Base-by-base conservation (phyloP, 306 rosid genomes). In the Lathyrus aphaca region DNA sequence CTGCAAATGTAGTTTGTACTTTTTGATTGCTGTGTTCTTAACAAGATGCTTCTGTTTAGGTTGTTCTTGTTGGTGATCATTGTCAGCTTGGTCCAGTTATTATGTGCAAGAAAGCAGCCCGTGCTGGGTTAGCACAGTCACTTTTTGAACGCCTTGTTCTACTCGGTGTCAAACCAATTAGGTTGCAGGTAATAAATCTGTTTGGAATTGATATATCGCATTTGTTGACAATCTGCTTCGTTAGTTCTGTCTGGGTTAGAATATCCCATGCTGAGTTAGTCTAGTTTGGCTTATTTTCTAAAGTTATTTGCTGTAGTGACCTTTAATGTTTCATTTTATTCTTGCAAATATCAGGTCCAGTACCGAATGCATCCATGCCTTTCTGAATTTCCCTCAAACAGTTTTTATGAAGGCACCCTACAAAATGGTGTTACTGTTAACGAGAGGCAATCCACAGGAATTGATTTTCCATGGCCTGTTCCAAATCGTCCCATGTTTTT, bases 71-170 rank as follows among this genome's bases (percentile, higher is more conserved):
- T 75, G 99, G 99, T 51, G 99, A 95, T 56, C 99, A 95, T 69
- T 95, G 99, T 81, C 99, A 95, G 80, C 97, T 95, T 75, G 99
- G 99, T 82, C 99, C 99, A 13, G 99, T 95, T 73, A 95, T 95
- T 69, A 95, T 91, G 97, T 95, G 99, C 85, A 95, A 95, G 84
- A 95, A 95, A 86, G 99, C 99, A 13, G 99, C 99, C 62, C 99
- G 99, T 75, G 99, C 99, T 49, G 99, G 99, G 58, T 78, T 95
- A 50, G 99, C 99, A 4, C 99, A 95, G 75, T 95, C 99, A 15
- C 97, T 95, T 56, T 95, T 95, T 86, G 99, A 95, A 54, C 96
- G 99, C 13, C 97, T 95, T 64, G 99, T 95, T 73, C 84, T 87
- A 32, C 97, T 95, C 56, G 97, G 99, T 54, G 96, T 95, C 77